These are phyloP conservation scores for Boletus rubescentipes DNA, from an alignment of 768 basidiomycete genomes.

Conservation along the genomic window DNA sequence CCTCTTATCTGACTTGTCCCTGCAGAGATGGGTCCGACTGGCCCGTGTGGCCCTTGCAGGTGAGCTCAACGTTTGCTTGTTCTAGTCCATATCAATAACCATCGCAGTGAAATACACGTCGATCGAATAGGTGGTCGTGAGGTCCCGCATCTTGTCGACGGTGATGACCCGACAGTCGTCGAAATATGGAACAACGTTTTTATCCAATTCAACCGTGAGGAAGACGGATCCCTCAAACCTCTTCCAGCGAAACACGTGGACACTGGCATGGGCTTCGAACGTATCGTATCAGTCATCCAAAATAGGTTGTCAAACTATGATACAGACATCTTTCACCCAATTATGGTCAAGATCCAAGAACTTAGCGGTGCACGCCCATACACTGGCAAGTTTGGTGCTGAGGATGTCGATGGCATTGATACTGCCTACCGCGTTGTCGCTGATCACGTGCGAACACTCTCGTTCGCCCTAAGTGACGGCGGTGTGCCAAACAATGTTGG, in stretches of 20 bases:
- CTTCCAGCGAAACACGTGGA: conserved; percentile 96
- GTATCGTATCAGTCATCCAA: conserved; percentile 91
- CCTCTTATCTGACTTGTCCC: conserved; percentile 4
- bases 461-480: conserved; percentile 94
- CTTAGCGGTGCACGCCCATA: conserved; percentile 88
- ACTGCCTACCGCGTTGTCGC: conserved; percentile 97
- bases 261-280: conserved; percentile 99
- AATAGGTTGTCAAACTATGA: conserved; percentile 95
- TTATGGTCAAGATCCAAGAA: conserved; percentile 84
- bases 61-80: conserved; percentile 23
- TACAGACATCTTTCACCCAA: conserved; percentile 90
- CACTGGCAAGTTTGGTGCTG: conserved; percentile 87
- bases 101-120: conserved; percentile 85
- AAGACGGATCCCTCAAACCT: conserved; percentile 72
- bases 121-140: conserved; percentile 98
- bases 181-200: conserved; percentile 99
- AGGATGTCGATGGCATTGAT: conserved; percentile 94
- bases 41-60: conserved; percentile 98
- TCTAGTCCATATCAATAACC: not conserved
- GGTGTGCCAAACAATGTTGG: conserved; percentile 97
- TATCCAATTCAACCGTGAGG: conserved; percentile 97
- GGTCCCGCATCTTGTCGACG: conserved; percentile 89
- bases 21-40: conserved; percentile 96
- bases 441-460: conserved; percentile 93
- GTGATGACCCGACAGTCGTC: conserved; percentile 94